A percentile compares a stretch with the other conserved stretches of the same genome.
Conservation (phyloP, 495 filamentous ascomycete species). For the Paragyromitra xinjiangensis region DNA sequence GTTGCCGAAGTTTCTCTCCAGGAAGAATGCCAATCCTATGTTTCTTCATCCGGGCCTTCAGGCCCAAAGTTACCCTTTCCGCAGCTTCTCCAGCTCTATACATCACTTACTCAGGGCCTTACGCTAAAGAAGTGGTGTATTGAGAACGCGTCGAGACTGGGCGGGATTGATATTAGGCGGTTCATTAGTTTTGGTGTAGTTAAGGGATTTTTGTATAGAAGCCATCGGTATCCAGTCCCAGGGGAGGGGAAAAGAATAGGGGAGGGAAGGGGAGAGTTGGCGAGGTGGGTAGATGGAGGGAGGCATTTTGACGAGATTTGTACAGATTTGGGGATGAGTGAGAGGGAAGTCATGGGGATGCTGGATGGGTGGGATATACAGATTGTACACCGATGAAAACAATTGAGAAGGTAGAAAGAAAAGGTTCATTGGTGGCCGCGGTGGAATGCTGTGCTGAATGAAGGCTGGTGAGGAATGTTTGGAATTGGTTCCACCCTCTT, state of each 20-base stretch:
- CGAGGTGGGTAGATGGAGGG: conserved; percentile 70
- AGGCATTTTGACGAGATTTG: conserved; percentile 80
- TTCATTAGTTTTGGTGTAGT: conserved; percentile 96
- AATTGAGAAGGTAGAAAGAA: background rate
- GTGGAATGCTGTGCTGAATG: background rate
- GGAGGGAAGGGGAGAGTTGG: conserved; percentile 55
- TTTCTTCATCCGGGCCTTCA: conserved; percentile 60
- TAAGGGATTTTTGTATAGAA: conserved; percentile 91
- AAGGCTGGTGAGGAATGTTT: conserved; percentile 16
- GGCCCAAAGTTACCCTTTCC: conserved; percentile 59
- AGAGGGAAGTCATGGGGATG: conserved; percentile 64
- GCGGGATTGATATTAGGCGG: conserved; percentile 82
- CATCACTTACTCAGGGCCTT: conserved; percentile 76
- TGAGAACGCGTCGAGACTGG: conserved; percentile 70
- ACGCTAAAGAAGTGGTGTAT: conserved; percentile 83
- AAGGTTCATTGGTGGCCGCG: background rate
- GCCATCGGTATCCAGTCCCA: conserved; percentile 86
- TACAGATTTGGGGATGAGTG: conserved; percentile 70
- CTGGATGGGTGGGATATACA: conserved; percentile 66
- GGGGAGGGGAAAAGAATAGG: conserved; percentile 16
- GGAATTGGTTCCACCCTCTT: background rate
- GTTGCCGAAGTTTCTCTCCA: conserved; percentile 75
- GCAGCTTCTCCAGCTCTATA: conserved; percentile 76
- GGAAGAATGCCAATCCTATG: conserved; percentile 85
- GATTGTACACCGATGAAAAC: conserved; percentile 65